Evolutionary conservation across 805 yeast genomes (phyloP), one percentile per base, ranked within the genome.

Genomic region (Kluyveromyces dobzhanskii): DNA sequence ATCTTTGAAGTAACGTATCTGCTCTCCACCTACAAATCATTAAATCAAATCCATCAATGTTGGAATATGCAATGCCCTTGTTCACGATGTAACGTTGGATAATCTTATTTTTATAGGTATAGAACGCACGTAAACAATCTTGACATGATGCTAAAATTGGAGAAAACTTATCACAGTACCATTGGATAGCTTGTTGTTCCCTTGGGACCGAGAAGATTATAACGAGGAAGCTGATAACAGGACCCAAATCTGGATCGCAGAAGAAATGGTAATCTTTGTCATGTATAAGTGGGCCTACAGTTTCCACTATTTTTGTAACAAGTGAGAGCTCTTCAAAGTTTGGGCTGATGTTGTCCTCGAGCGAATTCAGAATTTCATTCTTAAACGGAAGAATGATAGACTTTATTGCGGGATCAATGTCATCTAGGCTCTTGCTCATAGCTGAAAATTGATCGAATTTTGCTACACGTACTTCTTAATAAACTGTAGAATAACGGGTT

Each of bases 131-230:
- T 4, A 77, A 61, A 57, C 92, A 83, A 4, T 66, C 59, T 2
- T 66, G 61, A 57, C 92, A 83, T 3, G 53, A 42, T 27, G 62
- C 57, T 11, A 82, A 56, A 17, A 69, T 61, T 1, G 57, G 53
- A 3, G 58, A 54, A 35, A 74, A 61, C 11, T 49, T 47, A 8
- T 63, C 62, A 35, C 67, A 65, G 39, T 70, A 57, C 67, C 75
- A 69, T 4, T 49, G 50, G 13, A 71, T 62, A 1, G 71, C 68
- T n/a, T 64, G 68, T 28, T 64, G 64, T 18, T 66, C 72, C 43
- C 50, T 56, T 16, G 37, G 37, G 48, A 80, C 78, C 3, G 87
- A 78, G 52, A 79, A 78, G 42, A 78, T 60, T 12, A 81, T 72
- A 39, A 80, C 56, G 8, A 71, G 61, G 50, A 78, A 78, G 11